Base-by-base conservation (phyloP, 192 early-diverging fungal species). In the Backusella australiensis region DNA sequence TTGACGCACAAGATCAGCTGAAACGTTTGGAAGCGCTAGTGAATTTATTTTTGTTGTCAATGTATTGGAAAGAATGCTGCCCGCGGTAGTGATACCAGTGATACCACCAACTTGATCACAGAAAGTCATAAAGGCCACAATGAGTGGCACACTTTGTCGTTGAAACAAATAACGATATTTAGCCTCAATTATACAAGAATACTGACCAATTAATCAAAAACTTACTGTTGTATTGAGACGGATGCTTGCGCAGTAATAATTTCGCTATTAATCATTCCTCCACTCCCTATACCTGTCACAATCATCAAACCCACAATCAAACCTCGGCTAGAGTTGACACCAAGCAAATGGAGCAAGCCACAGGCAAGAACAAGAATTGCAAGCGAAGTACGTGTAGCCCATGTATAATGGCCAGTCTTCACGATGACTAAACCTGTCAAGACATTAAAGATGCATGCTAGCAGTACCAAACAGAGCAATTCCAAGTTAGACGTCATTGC, bases 61-160 rank as follows among this genome's bases (percentile, higher is more conserved):
- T 9, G 84, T 84, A 76, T 86, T 84, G 74, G 80, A 89, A 82
- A 93, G 89, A 41, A 93, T 79, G 34, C 92, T 86, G n/a, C 89
- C 90, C 15, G 86, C 84, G 73, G 92, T 88, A 17, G 91, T 79
- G 34, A 85, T 80, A 12, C 84, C 84, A 41, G 82, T 78, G n/a
- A 85, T 77, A 17, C 79, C 78, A 35, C 84, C 84, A 17, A 85
- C 65, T 38, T 73, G 72, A 46, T 80, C 78, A 34, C 76, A 78
- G 66, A 85, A 82, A 9, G 67, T 77, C 79, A 80, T 80, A 26
- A 80, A 76, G 4, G 79, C 67, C 34, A 76, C 75, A n/a, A 80
- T 80, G 12, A 73, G 39, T 6, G 79, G 79, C 0, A 80, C 79
- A 44, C 79, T 80, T 26, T 29, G 23, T 6, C 42, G 59, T 49